Percentiles rank a stretch among this genome's conserved stretches.
phyloP scores from a whole-genome alignment of 2,329 filamentous ascomycete genomes.

The Exutisphaerella laricina region DNA sequence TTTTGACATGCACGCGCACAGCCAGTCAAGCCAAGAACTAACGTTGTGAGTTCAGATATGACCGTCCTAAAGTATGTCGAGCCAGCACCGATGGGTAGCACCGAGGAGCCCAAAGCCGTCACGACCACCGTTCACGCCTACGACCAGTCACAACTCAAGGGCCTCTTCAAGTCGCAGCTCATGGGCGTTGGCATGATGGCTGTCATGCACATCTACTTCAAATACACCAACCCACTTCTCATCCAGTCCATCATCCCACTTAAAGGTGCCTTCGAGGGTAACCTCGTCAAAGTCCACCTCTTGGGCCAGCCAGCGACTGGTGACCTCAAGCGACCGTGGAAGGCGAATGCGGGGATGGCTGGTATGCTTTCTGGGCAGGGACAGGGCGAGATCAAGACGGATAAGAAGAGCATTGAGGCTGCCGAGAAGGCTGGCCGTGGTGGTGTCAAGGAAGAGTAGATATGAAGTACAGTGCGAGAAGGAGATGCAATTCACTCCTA shows the following conservation, averaged over 20 bases:
- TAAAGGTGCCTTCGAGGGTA: constrained; percentile 92
- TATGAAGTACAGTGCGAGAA: neutral
- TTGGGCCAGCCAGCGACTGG: constrained; percentile 80
- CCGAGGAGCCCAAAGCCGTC: constrained; percentile 91
- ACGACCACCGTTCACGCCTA: constrained; percentile 96
- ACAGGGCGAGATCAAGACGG: constrained; percentile 71
- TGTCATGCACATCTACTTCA: constrained; percentile 98
- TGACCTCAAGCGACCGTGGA: constrained; percentile 94
- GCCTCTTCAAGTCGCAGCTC: constrained; percentile 79
- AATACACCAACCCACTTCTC: constrained; percentile 98
- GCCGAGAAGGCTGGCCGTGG: constrained; percentile 47
- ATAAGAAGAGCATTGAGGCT: constrained; percentile 56
- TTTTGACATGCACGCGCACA: no score
- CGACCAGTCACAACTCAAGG: constrained; percentile 78
- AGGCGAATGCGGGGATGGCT: constrained; percentile 77
- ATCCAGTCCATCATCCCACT: constrained; percentile 98
- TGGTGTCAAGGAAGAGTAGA: constrained; percentile 50
- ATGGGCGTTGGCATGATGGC: constrained; percentile 98
- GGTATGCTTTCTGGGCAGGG: constrained; percentile 56
- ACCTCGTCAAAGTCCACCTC: constrained; percentile 92
- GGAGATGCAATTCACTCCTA: no score
- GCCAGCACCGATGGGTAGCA: constrained; percentile 84
- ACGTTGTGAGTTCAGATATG: constrained; percentile 59
- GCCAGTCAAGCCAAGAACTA: neutral
- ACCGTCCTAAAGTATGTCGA: constrained; percentile 99